phyloP scores from a whole-genome alignment of 768 basidiomycete species.

The Podaxis carcinomalis region DNA sequence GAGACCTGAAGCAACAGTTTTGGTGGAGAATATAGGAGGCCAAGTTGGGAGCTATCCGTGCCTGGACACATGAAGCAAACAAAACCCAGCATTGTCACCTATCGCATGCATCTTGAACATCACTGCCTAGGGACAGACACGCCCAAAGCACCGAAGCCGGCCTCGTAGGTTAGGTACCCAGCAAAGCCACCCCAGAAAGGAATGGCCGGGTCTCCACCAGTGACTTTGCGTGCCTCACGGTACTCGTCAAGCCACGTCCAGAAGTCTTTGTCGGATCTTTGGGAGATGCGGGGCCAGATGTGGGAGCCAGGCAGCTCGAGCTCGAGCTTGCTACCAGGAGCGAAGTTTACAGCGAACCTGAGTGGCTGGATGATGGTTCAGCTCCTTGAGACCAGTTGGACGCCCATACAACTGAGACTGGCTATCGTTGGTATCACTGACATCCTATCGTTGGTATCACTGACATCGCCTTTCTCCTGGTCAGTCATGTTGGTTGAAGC shows the following conservation, averaged over 20 bases:
- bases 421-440: conserved; percentile 21
- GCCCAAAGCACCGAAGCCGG: no score
- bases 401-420: conserved; percentile 35
- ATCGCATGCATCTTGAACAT: no score
- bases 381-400: conserved; percentile 45
- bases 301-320: no score
- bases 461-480: conserved; percentile 13
- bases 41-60: not conserved
- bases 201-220: no score
- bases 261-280: no score
- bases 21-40: not conserved
- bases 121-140: no score
- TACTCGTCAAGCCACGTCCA: no score
- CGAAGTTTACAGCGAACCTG: conserved; percentile 26
- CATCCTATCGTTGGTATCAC: conserved; percentile 20
- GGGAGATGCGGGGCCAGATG: no score
- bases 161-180: no score
- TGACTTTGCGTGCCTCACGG: no score
- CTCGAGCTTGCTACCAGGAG: not conserved
- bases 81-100: conserved; percentile 58
- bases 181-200: no score
- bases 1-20: conserved; percentile 41
- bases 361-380: conserved; percentile 56
- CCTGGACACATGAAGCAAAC: conserved; percentile 45
- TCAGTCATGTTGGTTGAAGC: conserved; percentile 2